phyloP scores from a whole-genome alignment of 208 protist genomes.

The Leishmania tropica region DNA sequence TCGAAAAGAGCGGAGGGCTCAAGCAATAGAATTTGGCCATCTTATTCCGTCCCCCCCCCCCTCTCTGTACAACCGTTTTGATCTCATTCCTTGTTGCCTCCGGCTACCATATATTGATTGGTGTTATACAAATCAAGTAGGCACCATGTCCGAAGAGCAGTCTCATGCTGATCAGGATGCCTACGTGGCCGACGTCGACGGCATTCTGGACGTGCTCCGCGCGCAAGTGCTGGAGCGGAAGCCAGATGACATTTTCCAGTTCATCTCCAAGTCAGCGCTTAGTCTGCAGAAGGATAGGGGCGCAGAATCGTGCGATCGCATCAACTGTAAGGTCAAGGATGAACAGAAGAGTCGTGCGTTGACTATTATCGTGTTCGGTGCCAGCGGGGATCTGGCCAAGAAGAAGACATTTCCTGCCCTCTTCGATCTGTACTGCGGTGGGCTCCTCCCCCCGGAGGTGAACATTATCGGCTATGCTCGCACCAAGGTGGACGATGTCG shows the following conservation, averaged over 20 bases:
- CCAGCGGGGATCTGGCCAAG: slow-evolving; percentile 91
- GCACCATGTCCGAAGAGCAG: slow-evolving; percentile 20
- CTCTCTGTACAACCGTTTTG: background rate
- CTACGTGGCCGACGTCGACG: slow-evolving; percentile 61
- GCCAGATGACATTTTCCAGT: slow-evolving; percentile 63
- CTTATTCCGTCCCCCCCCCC: background rate
- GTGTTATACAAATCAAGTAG: background rate
- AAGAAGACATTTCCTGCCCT: slow-evolving; percentile 94
- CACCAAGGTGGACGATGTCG: slow-evolving; percentile 69
- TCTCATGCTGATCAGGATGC: slow-evolving; percentile 21
- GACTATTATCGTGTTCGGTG: slow-evolving; percentile 90
- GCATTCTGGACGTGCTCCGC: slow-evolving; percentile 70
- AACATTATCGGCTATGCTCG: slow-evolving; percentile 92
- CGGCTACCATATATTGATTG: background rate
- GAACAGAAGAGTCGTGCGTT: slow-evolving; percentile 59
- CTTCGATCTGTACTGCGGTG: slow-evolving; percentile 88
- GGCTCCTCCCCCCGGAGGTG: slow-evolving; percentile 66
- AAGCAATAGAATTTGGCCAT: background rate
- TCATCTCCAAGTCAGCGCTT: slow-evolving; percentile 44
- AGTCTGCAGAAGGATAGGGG: slow-evolving; percentile 29
- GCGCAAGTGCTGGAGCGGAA: slow-evolving; percentile 47
- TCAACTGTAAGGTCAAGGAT: slow-evolving; percentile 48
- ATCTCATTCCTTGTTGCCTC: background rate
- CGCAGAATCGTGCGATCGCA: slow-evolving; percentile 40
- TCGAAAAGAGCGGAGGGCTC: background rate